phyloP scores from a whole-genome alignment of 805 yeast species.

The Sugiyamaella boreocaroliniensis region DNA sequence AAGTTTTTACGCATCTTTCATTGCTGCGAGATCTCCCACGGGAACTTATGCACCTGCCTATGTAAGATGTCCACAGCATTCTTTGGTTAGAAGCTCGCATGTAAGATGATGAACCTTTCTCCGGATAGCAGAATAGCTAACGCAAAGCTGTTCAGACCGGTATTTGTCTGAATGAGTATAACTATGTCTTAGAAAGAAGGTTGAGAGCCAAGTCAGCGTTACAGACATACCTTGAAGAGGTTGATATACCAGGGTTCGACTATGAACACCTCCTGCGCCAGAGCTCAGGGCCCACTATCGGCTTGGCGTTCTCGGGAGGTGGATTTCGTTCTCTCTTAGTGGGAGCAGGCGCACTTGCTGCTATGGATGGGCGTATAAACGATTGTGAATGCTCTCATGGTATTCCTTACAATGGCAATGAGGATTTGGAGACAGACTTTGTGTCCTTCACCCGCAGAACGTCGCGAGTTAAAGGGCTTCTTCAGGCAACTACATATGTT shows the following conservation, averaged over 20 bases:
- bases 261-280: slow-evolving; percentile 18
- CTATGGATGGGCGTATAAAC: slow-evolving; percentile 53
- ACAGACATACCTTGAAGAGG: slow-evolving; percentile 37
- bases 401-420: background rate
- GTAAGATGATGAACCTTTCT: background rate
- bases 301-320: slow-evolving; percentile 71
- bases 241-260: slow-evolving; percentile 44
- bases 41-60: slow-evolving; percentile 11
- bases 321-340: slow-evolving; percentile 82
- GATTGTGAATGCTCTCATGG: background rate
- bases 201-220: slow-evolving; percentile 27
- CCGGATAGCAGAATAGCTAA: background rate
- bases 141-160: background rate
- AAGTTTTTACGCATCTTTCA: background rate
- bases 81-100: slow-evolving; percentile 9
- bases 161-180: slow-evolving; percentile 14
- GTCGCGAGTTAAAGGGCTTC: slow-evolving; percentile 55
- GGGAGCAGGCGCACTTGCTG: slow-evolving; percentile 81
- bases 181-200: slow-evolving; percentile 20
- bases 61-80: slow-evolving; percentile 11
- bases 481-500: slow-evolving; percentile 61
- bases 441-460: background rate
- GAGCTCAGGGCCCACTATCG: slow-evolving; percentile 21
- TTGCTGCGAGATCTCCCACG: slow-evolving; percentile 5
- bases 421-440: too few relatives aligned